Base-by-base conservation (phyloP, 768 basidiomycete species). In the Imleria badia region DNA sequence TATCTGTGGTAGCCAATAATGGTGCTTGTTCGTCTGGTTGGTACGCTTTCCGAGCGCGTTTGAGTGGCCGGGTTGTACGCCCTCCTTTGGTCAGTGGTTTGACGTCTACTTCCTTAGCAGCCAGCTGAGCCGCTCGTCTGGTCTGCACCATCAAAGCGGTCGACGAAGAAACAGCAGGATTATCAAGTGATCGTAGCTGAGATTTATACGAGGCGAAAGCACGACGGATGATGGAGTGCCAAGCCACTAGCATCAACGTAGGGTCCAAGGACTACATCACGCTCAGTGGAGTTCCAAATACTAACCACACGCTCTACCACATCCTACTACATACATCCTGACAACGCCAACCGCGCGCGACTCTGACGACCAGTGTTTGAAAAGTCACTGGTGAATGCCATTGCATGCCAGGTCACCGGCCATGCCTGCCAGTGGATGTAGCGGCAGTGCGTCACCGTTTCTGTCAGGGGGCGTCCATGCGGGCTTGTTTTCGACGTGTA, bases 71-170 rank as follows among this genome's bases (percentile, higher is more conserved):
- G 19, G 1, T 35, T 10, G 40, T 13, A n/a, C 43, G 36, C 7
- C 51, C 51, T 44, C 26, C 51, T 19, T 55, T 45, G 19, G 17
- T 38, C 6, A 34, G 22, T 19, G 23, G 11, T 47, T 44, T 42
- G 34, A 31, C 26, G 12, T 23, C 44, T 6, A 15, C 47, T 30
- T 39, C 45, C 8, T 29, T 33, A 26, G 40, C 38, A 10, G 58
- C 46, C 12, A 43, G 35, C 22, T 44, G 60, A 36, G 54, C 40
- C 9, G 57, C 46, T 31, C 59, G 58, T 43, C 69, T 56, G 14
- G 69, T 71, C 35, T 60, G 60, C 9, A 64, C 63, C 68, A 70
- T 71, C 20, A 9, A 31, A 5, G 40, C 2, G 23, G 43, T 19
- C 14, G 20, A 48, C 0, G 30, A 47, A 23, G 13, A 10, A 33